Conservation (phyloP, 495 filamentous ascomycete species). For the Podospora bellae-mahoneyi region DNA sequence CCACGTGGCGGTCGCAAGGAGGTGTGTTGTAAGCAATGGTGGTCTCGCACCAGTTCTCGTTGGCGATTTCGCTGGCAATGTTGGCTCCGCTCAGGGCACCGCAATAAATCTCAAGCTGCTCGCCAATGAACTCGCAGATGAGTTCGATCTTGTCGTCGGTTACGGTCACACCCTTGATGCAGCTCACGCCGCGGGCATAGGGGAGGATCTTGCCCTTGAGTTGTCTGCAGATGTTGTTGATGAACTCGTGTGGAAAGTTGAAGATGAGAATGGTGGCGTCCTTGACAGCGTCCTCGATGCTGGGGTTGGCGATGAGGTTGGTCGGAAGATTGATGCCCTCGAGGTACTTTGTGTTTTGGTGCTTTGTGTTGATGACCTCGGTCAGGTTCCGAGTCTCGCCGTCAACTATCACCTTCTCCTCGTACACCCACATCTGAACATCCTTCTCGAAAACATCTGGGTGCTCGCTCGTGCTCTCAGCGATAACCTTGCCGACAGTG, state of each 20-base stretch:
- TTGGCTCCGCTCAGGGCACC: slow-evolving; percentile 95
- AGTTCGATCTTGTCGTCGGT: slow-evolving; percentile 74
- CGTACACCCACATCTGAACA: slow-evolving; percentile 97
- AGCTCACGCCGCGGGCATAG: slow-evolving; percentile 89
- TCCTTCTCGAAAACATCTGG: slow-evolving; percentile 76
- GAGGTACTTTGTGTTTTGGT: slow-evolving; percentile 98
- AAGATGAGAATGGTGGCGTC: slow-evolving; percentile 87
- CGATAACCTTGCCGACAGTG: slow-evolving; percentile 93
- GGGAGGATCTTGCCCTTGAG: slow-evolving; percentile 86
- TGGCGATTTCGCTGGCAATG: slow-evolving; percentile 91
- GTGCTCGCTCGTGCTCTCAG: slow-evolving; percentile 80
- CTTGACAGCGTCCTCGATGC: slow-evolving; percentile 73
- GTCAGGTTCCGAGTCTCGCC: slow-evolving; percentile 79
- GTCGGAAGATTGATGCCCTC: slow-evolving; percentile 75
- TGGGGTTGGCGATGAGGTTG: slow-evolving; percentile 88
- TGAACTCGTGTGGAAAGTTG: slow-evolving; percentile 98
- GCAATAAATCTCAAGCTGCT: slow-evolving; percentile 89
- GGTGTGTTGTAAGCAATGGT: slow-evolving; percentile 96
- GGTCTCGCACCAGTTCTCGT: slow-evolving; percentile 94
- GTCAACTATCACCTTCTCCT: slow-evolving; percentile 66
- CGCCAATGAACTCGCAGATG: slow-evolving; percentile 93
- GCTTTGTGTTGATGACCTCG: slow-evolving; percentile 79
- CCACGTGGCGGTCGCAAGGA: slow-evolving; percentile 54
- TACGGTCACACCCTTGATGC: slow-evolving; percentile 97
- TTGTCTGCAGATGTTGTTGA: slow-evolving; percentile 77